A percentile compares a stretch with the other conserved stretches of the same genome.
Evolutionary conservation across 2,329 filamentous ascomycete species (phyloP).

Genomic region (Cladobotryum mycophilum): DNA sequence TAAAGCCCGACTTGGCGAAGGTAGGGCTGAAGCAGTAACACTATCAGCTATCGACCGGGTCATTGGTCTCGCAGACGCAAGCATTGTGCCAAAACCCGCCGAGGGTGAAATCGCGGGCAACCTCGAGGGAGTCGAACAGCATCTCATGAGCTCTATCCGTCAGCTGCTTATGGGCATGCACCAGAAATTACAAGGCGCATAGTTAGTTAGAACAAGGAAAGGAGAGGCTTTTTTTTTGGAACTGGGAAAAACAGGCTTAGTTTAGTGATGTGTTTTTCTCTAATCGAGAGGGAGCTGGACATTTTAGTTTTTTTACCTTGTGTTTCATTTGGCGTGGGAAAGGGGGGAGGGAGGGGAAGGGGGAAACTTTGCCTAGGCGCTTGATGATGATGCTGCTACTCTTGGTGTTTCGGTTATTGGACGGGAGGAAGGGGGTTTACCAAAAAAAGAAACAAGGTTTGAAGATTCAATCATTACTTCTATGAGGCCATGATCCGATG

Average conservation of each 20-base stretch:
- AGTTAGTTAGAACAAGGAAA: background rate
- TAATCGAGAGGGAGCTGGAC: background rate
- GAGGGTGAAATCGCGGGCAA: constrained; percentile 28
- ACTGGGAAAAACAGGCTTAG: background rate
- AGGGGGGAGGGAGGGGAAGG: too few species aligned
- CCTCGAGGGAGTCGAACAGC: constrained; percentile 35
- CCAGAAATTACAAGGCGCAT: constrained; percentile 27
- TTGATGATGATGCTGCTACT: too few species aligned
- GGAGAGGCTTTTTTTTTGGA: background rate
- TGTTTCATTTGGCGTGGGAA: background rate
- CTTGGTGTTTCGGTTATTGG: background rate
- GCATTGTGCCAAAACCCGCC: constrained; percentile 30
- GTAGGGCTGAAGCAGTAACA: constrained; percentile 40
- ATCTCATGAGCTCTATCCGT: constrained; percentile 35
- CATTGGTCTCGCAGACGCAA: constrained; percentile 40
- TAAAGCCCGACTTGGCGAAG: constrained; percentile 32
- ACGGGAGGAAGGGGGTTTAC: background rate
- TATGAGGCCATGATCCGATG: constrained; percentile 1
- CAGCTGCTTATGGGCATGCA: constrained; percentile 35
- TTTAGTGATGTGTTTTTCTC: background rate
- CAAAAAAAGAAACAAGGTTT: background rate
- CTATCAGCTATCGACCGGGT: constrained; percentile 47
- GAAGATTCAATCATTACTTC: background rate
- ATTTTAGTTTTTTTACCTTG: background rate
- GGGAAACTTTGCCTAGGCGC: too few species aligned